These are phyloP conservation scores for Simplicillium aogashimaense DNA, from an alignment of 2,329 filamentous ascomycete genomes.

Conservation along the genomic window DNA sequence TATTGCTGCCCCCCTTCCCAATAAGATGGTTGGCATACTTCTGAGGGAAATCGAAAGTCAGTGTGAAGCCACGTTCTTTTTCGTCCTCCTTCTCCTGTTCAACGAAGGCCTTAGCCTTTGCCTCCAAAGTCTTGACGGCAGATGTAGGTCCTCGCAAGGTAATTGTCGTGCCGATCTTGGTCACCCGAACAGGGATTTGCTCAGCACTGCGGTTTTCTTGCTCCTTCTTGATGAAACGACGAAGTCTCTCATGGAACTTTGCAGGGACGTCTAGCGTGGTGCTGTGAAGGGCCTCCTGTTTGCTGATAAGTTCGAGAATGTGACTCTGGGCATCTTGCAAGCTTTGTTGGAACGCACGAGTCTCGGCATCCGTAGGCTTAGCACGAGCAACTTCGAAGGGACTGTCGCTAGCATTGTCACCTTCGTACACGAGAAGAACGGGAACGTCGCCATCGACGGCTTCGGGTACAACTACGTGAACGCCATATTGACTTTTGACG, in stretches of 20 bases:
- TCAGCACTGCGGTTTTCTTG: constrained; percentile 46
- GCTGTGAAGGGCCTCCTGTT: constrained; percentile 45
- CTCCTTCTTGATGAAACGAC: constrained; percentile 55
- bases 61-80: constrained; percentile 80
- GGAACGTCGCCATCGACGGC: constrained; percentile 47
- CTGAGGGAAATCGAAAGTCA: constrained; percentile 86
- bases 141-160: constrained; percentile 69
- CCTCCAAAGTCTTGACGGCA: constrained; percentile 59
- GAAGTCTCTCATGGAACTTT: constrained; percentile 56
- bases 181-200: constrained; percentile 51
- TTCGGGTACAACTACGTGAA: constrained; percentile 64
- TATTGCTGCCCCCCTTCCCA: constrained; percentile 57
- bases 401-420: constrained; percentile 35
- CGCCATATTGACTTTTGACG: constrained; percentile 59
- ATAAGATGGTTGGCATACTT: constrained; percentile 84
- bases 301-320: constrained; percentile 46
- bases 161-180: constrained; percentile 49
- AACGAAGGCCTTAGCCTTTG: constrained; percentile 70
- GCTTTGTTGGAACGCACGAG: constrained; percentile 42
- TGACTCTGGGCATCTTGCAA: constrained; percentile 47
- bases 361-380: constrained; percentile 39
- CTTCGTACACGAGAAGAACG: constrained; percentile 67
- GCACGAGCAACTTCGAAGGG: constrained; percentile 45
- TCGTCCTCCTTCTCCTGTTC: constrained; percentile 87
- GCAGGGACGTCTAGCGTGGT: constrained; percentile 45